phyloP scores from a whole-genome alignment of 768 basidiomycete species.

The Lactarius quietus region DNA sequence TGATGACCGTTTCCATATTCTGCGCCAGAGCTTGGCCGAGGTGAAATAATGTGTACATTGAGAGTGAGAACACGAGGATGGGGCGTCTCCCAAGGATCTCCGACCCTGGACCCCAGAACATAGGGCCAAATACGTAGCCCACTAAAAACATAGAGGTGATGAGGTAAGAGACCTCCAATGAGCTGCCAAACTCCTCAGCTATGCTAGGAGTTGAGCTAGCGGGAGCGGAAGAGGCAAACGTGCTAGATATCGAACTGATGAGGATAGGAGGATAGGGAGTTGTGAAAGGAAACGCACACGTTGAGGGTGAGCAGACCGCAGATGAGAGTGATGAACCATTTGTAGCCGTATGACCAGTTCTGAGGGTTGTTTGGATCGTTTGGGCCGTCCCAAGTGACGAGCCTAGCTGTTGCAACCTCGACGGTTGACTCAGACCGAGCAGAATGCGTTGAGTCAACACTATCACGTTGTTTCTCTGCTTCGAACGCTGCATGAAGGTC shows the following conservation, averaged over 20 bases:
- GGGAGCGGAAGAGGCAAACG: conserved; percentile 29
- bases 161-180: conserved; percentile 26
- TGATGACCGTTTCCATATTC: conserved; percentile 20
- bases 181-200: conserved; percentile 21
- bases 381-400: conserved; percentile 12
- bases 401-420: not conserved
- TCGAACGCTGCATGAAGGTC: not conserved
- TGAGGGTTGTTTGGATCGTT: conserved; percentile 16
- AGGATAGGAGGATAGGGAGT: not conserved
- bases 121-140: conserved; percentile 27
- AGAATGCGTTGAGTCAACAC: not conserved
- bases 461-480: not conserved
- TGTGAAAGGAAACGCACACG: conserved; percentile 13
- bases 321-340: conserved; percentile 15
- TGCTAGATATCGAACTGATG: not conserved
- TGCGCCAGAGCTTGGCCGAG: conserved; percentile 14
- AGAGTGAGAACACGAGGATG: not conserved
- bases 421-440: not conserved
- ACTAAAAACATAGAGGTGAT: conserved; percentile 23
- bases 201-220: conserved; percentile 17
- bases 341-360: conserved; percentile 10
- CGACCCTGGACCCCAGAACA: conserved; percentile 26
- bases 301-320: conserved; percentile 18
- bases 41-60: conserved; percentile 2
- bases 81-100: conserved; percentile 21